Percentiles rank a stretch among this genome's conserved stretches.
These are phyloP conservation scores for Rhodotorula glutinis DNA, from an alignment of 1,284 basidiomycete species.

Conservation along the genomic window DNA sequence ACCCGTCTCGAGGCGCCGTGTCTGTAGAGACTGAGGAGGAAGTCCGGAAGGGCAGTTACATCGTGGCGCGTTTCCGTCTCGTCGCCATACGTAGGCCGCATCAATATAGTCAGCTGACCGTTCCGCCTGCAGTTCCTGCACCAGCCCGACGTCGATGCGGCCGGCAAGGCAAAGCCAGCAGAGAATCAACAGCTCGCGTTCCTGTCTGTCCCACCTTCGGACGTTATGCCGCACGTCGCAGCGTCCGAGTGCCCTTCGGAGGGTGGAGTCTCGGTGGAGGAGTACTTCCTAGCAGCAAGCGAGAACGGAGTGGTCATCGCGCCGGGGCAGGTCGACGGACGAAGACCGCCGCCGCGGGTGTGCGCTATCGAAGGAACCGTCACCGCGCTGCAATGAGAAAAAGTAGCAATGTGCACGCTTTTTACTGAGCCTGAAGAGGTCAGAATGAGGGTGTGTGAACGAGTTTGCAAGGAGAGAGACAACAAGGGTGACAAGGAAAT, in stretches of 20 bases:
- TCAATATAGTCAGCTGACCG: no score
- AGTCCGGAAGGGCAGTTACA: slow-evolving; percentile 12
- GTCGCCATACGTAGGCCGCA: no score
- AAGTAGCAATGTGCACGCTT: no score
- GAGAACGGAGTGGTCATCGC: slow-evolving; percentile 25
- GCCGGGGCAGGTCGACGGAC: background rate
- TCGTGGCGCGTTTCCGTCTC: slow-evolving; percentile 13
- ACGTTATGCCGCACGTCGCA: slow-evolving; percentile 6
- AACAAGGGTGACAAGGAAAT: no score
- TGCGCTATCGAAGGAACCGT: background rate
- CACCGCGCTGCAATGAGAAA: background rate
- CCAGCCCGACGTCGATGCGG: slow-evolving; percentile 2
- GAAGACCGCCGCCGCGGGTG: background rate
- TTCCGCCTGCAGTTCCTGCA: slow-evolving; percentile 32
- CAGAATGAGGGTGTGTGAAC: no score
- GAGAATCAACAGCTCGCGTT: slow-evolving; percentile 7
- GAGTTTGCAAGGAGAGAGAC: no score
- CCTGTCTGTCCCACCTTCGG: slow-evolving; percentile 16
- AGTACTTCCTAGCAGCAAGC: slow-evolving; percentile 14
- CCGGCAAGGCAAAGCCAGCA: background rate
- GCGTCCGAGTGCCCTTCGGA: background rate
- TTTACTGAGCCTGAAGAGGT: no score
- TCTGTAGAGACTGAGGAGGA: slow-evolving; percentile 36
- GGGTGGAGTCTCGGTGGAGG: background rate
- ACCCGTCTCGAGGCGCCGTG: slow-evolving; percentile 35